phyloP scores from a whole-genome alignment of 306 rosid genomes.

The Psophocarpus tetragonolobus region DNA sequence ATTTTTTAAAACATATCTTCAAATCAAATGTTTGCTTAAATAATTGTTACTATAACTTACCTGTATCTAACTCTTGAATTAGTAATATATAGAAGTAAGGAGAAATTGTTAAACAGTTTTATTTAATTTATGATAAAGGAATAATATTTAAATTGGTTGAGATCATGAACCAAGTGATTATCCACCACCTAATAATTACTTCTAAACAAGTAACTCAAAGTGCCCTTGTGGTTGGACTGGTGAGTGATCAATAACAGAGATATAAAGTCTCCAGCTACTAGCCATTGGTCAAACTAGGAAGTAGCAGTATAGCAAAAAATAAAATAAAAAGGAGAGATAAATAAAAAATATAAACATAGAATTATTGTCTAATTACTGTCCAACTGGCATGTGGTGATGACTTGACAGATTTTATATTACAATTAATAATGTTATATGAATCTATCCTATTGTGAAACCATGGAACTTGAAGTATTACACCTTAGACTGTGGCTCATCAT shows the following conservation, averaged over 20 bases:
- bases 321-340: too few species aligned
- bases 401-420: too few species aligned
- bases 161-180: too few species aligned
- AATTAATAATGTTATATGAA: not conserved
- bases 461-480: slow-evolving; percentile 8
- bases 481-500: slow-evolving; percentile 5
- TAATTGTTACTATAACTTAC: not conserved
- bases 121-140: too few species aligned
- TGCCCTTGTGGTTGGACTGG: not conserved
- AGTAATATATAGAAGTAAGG: not conserved
- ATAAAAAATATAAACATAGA: too few species aligned
- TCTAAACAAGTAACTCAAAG: not conserved
- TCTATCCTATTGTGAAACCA: not conserved
- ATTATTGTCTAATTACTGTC: too few species aligned
- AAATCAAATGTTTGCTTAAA: not conserved
- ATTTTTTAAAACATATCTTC: not conserved
- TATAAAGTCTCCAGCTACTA: not conserved
- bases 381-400: too few species aligned
- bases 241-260: not conserved
- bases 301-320: too few species aligned
- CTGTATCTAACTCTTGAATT: not conserved
- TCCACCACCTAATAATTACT: too few species aligned
- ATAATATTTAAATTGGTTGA: too few species aligned
- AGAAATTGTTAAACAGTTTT: too few species aligned
- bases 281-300: not conserved